Evolutionary conservation across 2,329 filamentous ascomycete genomes (phyloP), one percentile per base, ranked within the genome.

Genomic region (Neocucurbitaria cava): DNA sequence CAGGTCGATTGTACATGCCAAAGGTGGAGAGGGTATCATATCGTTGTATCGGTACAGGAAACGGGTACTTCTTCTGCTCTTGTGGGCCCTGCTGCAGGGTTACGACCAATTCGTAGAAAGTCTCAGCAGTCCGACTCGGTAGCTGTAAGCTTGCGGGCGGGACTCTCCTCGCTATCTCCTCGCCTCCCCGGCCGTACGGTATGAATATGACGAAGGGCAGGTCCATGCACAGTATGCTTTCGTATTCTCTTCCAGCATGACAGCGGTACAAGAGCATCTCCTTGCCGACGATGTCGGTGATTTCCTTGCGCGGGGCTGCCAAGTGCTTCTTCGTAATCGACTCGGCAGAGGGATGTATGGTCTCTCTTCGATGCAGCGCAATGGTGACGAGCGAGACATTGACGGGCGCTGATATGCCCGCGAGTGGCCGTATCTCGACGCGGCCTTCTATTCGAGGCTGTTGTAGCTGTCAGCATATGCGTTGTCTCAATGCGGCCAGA

Each of bases 21-120:
- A 99, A 99, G 1, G 95, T 98, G 38, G 93, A 97, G 44, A 99
- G 82, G 1, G 94, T 99, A 76, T 99, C 95, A 79, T 98, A 99
- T 72, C 95, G 85, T 64, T 91, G 87, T 65, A 99, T 86, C 1
- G 94, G 94, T 35, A 98, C 90, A 1, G 95, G 91, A 66, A 97
- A 97, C 4, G 87, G 82, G 77, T 96, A 95, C 77, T 96, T 96
- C 77, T 91, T 92, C 78, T 97, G 92, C 58, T 91, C 87, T 66
- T 87, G 87, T 65, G 89, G 88, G 3, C 93, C 92, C 77, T 98
- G 94, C 72, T 98, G 94, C 20, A 99, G 89, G 46, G 90, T 96
- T 46, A 99, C 95, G 51, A 98, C 92, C 58, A 99, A 85, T 79
- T 99, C 95, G 79, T 98, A 99, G 75, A 84, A 96, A 41, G 95